Evolutionary conservation across 2,329 filamentous ascomycete genomes (phyloP).

Genomic region (Clarireedia paspali): DNA sequence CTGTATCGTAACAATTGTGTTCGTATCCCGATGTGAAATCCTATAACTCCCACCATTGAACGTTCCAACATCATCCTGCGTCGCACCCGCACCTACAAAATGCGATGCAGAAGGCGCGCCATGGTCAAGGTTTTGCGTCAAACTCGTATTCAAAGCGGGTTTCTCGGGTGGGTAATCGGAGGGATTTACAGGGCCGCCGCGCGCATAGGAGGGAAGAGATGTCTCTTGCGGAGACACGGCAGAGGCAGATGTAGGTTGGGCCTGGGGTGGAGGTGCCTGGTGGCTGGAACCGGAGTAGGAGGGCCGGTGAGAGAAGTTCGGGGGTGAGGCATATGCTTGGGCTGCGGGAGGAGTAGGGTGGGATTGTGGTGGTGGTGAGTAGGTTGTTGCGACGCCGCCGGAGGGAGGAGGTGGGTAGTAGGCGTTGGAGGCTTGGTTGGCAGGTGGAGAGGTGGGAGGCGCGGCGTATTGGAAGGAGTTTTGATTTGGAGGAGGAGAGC

Average conservation of each 20-base stretch:
- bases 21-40: slow-evolving; percentile 85
- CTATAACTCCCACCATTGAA: slow-evolving; percentile 96
- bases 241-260: slow-evolving; percentile 4
- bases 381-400: background rate
- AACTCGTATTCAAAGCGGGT: slow-evolving; percentile 26
- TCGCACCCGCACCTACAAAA: slow-evolving; percentile 56
- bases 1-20: slow-evolving; percentile 83
- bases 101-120: slow-evolving; percentile 37
- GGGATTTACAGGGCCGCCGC: background rate
- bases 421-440: slow-evolving; percentile 21
- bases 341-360: slow-evolving; percentile 15
- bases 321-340: slow-evolving; percentile 14
- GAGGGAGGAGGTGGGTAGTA: slow-evolving; percentile 30
- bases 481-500: slow-evolving; percentile 16
- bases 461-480: slow-evolving; percentile 17
- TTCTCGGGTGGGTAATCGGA: slow-evolving; percentile 23
- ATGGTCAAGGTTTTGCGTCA: slow-evolving; percentile 29
- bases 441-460: slow-evolving; percentile 24
- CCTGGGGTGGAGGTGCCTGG: slow-evolving; percentile 6
- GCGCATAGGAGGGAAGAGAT: slow-evolving; percentile 15
- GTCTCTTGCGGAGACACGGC: slow-evolving; percentile 16
- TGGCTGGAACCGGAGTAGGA: slow-evolving; percentile 22
- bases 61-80: slow-evolving; percentile 80
- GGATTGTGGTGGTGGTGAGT: slow-evolving; percentile 25
- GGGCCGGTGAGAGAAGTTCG: slow-evolving; percentile 28